Evolutionary conservation across 2,329 filamentous ascomycete genomes (phyloP), one percentile per base, ranked within the genome.

Genomic region (Exophiala viscosa): DNA sequence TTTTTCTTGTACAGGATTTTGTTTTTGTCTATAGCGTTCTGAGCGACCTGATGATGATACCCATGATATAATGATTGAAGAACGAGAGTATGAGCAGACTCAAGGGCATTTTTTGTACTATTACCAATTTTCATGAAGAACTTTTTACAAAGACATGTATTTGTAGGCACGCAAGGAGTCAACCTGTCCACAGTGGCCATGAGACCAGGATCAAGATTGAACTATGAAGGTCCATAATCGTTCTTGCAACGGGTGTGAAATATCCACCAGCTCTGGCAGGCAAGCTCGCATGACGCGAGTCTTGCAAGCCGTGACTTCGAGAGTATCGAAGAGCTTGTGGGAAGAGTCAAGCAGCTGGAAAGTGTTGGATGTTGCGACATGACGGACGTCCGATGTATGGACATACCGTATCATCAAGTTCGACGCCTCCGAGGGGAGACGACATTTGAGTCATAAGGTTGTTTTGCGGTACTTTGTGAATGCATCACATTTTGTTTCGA

Each of bases 151-250:
- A n/a, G 38, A 45, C 14, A 45, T 44, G 18, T 36, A 13, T 20
- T 50, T 64, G 50, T 65, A 61, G 54, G 62, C 43, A 55, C 50
- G 31, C 55, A 55, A 63, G 60, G 65, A 65, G 44, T 57, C 52
- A 56, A 65, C 61, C 41, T 53, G 45, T 58, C 42, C 64, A 66
- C 36, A 35, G 53, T 36, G 48, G 34, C 23, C 52, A 55, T 49
- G 45, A n/a, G 46, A 38, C 45, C 44, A 50, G 50, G 45, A 46
- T 48, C 48, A 35, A 60, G 48, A 51, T 52, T 60, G 59, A 62
- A 61, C 59, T 62, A 61, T 62, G 59, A 61, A 62, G 59, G 60
- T 60, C 60, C 60, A 50, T 11, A 15, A 45, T 55, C 54, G 35
- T 40, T 62, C 50, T 61, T 55, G 59, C 60, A 61, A 61, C 59